Conservation (phyloP, 1,139 yeast species). For the Yamadazyma pseudoaaseri region DNA sequence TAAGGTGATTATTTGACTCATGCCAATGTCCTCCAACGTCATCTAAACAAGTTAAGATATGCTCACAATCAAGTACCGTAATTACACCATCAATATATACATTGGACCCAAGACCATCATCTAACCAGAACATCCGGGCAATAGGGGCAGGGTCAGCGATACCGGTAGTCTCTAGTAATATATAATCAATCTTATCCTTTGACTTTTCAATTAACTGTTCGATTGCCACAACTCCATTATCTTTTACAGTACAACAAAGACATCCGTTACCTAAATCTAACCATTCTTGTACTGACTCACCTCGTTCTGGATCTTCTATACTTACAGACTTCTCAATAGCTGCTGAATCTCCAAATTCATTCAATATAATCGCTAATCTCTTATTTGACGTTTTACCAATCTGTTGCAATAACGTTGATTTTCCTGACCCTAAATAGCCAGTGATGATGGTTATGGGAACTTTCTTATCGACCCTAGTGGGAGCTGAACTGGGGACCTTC, state of each 20-base stretch:
- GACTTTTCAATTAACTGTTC: conserved; percentile 78
- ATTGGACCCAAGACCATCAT: conserved; percentile 78
- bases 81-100: conserved; percentile 91
- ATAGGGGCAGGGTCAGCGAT: conserved; percentile 98
- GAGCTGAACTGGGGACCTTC: conserved; percentile 9
- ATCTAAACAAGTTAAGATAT: conserved; percentile 63
- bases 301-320: conserved; percentile 56
- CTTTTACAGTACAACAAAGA: conserved; percentile 92
- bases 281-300: conserved; percentile 83
- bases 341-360: conserved; percentile 87
- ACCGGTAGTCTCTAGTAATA: conserved; percentile 91
- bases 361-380: conserved; percentile 83
- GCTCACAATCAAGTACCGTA: conserved; percentile 82
- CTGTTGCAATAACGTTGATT: conserved; percentile 76
- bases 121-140: conserved; percentile 97
- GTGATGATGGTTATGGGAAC: conserved; percentile 93
- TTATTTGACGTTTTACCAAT: conserved; percentile 69
- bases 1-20: conserved; percentile 33
- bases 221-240: conserved; percentile 90
- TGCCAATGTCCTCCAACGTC: conserved; percentile 68
- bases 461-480: conserved; percentile 27
- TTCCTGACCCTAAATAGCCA: conserved; percentile 95
- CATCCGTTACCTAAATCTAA: conserved; percentile 95
- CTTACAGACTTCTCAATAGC: conserved; percentile 87
- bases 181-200: conserved; percentile 79